Evolutionary conservation across 345 rosid species (phyloP).

Genomic region (Nephelium lappaceum): DNA sequence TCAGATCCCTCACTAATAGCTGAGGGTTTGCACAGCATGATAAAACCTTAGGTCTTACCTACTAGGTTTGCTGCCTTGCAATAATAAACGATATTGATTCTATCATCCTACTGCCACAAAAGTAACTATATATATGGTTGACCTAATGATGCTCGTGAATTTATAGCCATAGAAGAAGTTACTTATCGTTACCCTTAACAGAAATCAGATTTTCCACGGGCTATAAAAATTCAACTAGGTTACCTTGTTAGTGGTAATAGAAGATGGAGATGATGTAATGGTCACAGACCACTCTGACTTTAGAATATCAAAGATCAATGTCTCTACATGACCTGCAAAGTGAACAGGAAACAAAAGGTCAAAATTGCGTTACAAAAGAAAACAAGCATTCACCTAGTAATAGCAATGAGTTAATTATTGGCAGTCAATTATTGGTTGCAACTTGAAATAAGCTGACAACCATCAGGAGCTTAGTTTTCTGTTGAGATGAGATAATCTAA

Average conservation of each 20-base stretch:
- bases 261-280: slow-evolving; percentile 68
- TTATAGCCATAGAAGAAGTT: neutral
- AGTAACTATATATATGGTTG: neutral
- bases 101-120: neutral
- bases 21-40: neutral
- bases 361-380: neutral
- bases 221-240: slow-evolving; percentile 1
- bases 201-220: neutral
- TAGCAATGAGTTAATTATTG: neutral
- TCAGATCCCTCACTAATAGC: neutral
- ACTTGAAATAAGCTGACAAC: neutral
- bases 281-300: slow-evolving; percentile 87
- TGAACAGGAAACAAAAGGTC: slow-evolving; percentile 7
- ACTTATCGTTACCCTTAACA: neutral
- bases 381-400: neutral
- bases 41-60: neutral
- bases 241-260: slow-evolving; percentile 78
- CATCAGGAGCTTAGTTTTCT: neutral
- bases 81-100: neutral
- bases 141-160: neutral
- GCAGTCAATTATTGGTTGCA: neutral
- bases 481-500: neutral
- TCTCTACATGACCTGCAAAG: slow-evolving; percentile 81
- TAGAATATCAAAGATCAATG: slow-evolving; percentile 75
- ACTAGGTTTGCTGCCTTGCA: slow-evolving; percentile 5